Evolutionary conservation across 2,329 filamentous ascomycete genomes (phyloP).

Genomic region (Trichoderma endophyticum): DNA sequence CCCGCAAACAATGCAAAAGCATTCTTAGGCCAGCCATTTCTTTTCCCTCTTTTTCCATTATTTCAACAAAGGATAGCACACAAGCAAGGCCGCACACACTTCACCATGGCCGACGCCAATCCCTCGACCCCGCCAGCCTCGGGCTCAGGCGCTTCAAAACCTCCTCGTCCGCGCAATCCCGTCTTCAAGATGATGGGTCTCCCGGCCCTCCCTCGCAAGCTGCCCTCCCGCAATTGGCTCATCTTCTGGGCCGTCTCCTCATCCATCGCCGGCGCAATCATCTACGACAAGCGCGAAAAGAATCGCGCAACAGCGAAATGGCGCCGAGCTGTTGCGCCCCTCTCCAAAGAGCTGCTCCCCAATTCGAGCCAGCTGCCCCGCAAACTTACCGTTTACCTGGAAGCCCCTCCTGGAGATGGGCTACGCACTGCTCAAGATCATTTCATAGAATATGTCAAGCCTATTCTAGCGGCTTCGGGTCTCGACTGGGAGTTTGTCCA

Average conservation of each 20-base stretch:
- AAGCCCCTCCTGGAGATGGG: slow-evolving; percentile 82
- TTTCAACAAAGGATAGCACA: neutral
- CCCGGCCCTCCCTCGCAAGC: slow-evolving; percentile 74
- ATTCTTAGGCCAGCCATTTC: neutral
- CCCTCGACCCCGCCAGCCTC: slow-evolving; percentile 9
- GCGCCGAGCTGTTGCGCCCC: slow-evolving; percentile 78
- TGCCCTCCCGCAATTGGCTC: slow-evolving; percentile 96
- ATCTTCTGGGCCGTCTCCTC: slow-evolving; percentile 84
- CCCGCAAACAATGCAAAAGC: neutral
- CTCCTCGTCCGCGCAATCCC: slow-evolving; percentile 54
- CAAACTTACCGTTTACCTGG: slow-evolving; percentile 80
- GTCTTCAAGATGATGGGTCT: slow-evolving; percentile 79
- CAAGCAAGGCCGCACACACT: neutral
- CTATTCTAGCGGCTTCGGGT: slow-evolving; percentile 81
- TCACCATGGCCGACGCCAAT: slow-evolving; percentile 20
- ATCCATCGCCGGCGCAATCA: slow-evolving; percentile 72
- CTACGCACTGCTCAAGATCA: slow-evolving; percentile 85
- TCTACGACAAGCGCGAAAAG: slow-evolving; percentile 93
- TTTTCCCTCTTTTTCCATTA: neutral
- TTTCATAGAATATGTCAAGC: slow-evolving; percentile 94
- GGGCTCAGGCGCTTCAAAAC: neutral
- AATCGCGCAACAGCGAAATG: slow-evolving; percentile 81
- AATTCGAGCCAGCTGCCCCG: slow-evolving; percentile 69
- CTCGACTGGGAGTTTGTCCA: slow-evolving; percentile 97
- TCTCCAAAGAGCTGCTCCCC: slow-evolving; percentile 72